phyloP scores from a whole-genome alignment of 192 early-diverging fungal genomes.

The Coemansia sp. region DNA sequence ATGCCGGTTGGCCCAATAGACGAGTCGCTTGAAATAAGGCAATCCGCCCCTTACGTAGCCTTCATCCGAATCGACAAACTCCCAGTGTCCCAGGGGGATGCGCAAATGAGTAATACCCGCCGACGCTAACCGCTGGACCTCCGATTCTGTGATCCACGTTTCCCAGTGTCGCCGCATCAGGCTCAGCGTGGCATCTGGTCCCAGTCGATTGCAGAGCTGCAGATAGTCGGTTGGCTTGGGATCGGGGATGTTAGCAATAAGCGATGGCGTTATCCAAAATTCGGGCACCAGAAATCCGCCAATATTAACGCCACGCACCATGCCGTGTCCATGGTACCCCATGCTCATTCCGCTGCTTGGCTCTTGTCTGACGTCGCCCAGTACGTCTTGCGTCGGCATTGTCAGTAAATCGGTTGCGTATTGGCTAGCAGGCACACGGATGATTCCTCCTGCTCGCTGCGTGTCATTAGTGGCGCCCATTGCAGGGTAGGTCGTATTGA shows the following conservation, averaged over 20 bases:
- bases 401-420: not conserved
- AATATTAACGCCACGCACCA: constrained; percentile 58
- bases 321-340: constrained; percentile 43
- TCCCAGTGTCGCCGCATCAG: constrained; percentile 56
- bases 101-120: constrained; percentile 57
- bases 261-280: constrained; percentile 59
- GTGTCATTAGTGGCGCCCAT: not conserved
- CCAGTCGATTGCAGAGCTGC: constrained; percentile 52
- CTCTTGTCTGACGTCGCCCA: constrained; percentile 28
- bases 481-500: not conserved
- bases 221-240: constrained; percentile 51
- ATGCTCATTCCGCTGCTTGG: constrained; percentile 31
- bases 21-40: constrained; percentile 48
- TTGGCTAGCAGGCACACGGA: constrained; percentile 10
- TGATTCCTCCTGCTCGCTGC: constrained; percentile 3
- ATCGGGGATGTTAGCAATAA: constrained; percentile 41
- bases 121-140: constrained; percentile 51
- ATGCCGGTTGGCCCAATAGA: constrained; percentile 57
- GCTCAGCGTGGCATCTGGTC: constrained; percentile 33
- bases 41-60: constrained; percentile 54
- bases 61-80: constrained; percentile 55
- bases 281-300: constrained; percentile 62
- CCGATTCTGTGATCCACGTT: constrained; percentile 57
- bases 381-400: constrained; percentile 18
- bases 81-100: constrained; percentile 64